Evolutionary conservation across 2,329 filamentous ascomycete genomes (phyloP), one percentile per base, ranked within the genome.

Genomic region (Penicillium sp.): DNA sequence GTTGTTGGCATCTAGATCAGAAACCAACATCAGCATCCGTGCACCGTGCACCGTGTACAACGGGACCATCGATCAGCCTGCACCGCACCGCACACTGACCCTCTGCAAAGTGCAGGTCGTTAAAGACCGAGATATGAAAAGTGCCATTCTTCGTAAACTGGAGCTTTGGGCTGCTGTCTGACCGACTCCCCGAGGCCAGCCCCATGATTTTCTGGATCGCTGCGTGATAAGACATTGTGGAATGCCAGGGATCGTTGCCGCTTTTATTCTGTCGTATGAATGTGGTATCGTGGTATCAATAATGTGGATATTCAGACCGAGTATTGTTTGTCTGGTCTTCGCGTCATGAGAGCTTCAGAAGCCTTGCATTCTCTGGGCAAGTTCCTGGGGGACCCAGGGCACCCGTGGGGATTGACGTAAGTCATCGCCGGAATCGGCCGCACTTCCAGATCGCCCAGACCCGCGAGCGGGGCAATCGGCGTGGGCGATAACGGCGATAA

Each of bases 91-190:
- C 18, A 26, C 36, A 39, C 56, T 53, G 66, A 80, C 80, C 77
- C 65, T 89, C 85, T 8, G 84, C 85, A 60, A 85, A 85, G 61
- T 89, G 85, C 6, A 88, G 66, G 56, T 89, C 85, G 27, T 80
- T 77, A 51, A 89, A 85, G 9, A 88, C 75, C 1, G 80, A 65
- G 29, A 79, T 71, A 18, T 76, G 71, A 43, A 79, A 76, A 4
- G 56, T 62, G 4, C 61, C 62, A 43, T 64, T 45, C n/a, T 50
- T 38, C 1, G 51, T 56, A 27, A 65, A 64, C 9, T 32, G 29
- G 8, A 48, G 46, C 3, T 28, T 44, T 11, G 4, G 41, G 3
- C 40, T 36, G 12, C 40, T 36, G 9, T 18, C 32, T 25, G 13
- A n/a, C 29, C 13, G 34, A 11, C 9, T 38, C 9, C 13, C 24